phyloP scores from a whole-genome alignment of 352 stramenopile species.

The Pythium aphanidermatum region DNA sequence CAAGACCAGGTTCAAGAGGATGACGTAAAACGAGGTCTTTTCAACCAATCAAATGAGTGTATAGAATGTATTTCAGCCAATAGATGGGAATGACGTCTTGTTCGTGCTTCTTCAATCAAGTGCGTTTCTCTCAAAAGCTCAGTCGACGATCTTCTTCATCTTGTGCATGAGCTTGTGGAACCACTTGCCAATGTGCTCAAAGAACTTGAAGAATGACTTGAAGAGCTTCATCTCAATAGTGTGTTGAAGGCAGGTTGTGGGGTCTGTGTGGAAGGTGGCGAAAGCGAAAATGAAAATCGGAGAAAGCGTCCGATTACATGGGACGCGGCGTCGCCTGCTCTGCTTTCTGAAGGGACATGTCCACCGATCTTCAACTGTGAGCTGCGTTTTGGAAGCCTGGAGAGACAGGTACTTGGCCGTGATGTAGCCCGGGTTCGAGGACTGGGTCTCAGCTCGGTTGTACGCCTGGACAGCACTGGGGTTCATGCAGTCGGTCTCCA shows the following conservation, averaged over 20 bases:
- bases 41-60: too few species aligned
- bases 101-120: too few species aligned
- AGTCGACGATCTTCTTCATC: slow-evolving; percentile 19
- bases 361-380: not conserved
- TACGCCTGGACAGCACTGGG: slow-evolving; percentile 12
- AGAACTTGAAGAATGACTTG: slow-evolving; percentile 19
- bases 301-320: not conserved
- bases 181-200: slow-evolving; percentile 16
- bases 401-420: slow-evolving; percentile 3
- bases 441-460: slow-evolving; percentile 9
- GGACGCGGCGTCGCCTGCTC: not conserved
- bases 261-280: not conserved
- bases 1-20: too few species aligned
- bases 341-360: not conserved
- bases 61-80: too few species aligned
- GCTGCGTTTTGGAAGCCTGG: not conserved
- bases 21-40: too few species aligned
- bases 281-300: not conserved
- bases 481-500: slow-evolving; percentile 19
- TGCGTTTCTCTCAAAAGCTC: too few species aligned
- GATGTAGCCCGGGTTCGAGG: not conserved
- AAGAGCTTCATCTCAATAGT: slow-evolving; percentile 13
- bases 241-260: not conserved
- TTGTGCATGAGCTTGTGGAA: slow-evolving; percentile 21
- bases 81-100: too few species aligned